A percentile compares a stretch with the other conserved stretches of the same genome.
Conservation (phyloP, 108 stramenopile genomes). For the Nitzschia palea region DNA sequence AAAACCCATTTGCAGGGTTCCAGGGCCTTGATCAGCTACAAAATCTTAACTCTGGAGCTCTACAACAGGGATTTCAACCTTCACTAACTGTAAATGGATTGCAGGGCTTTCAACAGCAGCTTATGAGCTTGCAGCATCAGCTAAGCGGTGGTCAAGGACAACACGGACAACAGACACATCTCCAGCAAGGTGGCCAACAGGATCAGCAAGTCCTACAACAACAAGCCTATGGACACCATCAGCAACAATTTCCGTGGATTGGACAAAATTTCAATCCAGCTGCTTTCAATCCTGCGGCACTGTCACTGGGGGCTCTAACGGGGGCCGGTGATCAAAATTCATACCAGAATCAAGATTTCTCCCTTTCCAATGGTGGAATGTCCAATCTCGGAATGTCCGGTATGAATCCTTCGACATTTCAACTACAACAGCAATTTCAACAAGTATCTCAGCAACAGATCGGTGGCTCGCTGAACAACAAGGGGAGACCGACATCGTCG, state of each 20-base stretch:
- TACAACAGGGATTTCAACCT: background rate
- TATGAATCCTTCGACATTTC: background rate
- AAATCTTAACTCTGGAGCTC: background rate
- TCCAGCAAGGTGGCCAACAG: background rate
- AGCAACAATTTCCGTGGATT: constrained; percentile 4
- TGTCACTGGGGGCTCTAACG: background rate
- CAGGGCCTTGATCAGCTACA: constrained; percentile 12
- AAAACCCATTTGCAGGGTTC: background rate
- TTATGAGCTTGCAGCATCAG: constrained; percentile 13
- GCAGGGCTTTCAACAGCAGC: constrained; percentile 14
- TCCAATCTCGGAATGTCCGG: background rate
- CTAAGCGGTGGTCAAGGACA: background rate
- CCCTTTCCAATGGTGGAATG: background rate
- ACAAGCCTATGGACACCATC: background rate
- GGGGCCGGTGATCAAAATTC: background rate
- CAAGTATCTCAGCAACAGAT: background rate
- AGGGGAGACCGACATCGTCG: background rate
- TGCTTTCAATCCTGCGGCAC: background rate
- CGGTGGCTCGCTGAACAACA: background rate
- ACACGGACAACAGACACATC: constrained; percentile 4
- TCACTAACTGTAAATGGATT: background rate
- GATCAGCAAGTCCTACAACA: background rate
- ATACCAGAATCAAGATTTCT: background rate
- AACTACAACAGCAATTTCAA: constrained; percentile 9
- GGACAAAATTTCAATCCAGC: background rate